Percentiles rank a stretch among this genome's conserved stretches.
Evolutionary conservation across 2,329 filamentous ascomycete species (phyloP).

Genomic region (Endocalyx cinctus): DNA sequence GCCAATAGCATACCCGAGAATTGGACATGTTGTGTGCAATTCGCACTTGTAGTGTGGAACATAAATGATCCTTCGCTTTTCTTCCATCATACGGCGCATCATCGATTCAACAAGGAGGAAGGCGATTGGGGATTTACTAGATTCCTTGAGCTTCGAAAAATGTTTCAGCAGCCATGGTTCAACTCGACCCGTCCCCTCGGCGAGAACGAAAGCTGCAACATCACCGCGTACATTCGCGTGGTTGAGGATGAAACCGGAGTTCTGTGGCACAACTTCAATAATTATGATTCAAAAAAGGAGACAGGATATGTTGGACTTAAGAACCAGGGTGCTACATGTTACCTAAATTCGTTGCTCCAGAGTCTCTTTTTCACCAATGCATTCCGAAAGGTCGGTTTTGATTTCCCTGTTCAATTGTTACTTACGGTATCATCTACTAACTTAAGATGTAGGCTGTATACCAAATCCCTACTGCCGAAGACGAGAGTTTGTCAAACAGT

Average conservation of each 20-base stretch:
- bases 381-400: conserved; percentile 74
- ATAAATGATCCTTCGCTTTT: conserved; percentile 85
- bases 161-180: conserved; percentile 78
- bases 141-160: conserved; percentile 80
- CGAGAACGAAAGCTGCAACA: conserved; percentile 71
- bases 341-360: conserved; percentile 79
- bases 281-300: conserved; percentile 99
- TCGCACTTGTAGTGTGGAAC: conserved; percentile 91
- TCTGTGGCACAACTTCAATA: conserved; percentile 84
- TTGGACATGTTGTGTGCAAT: conserved; percentile 96
- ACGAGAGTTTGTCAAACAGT: conserved; percentile 77
- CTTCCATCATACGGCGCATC: conserved; percentile 77
- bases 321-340: conserved; percentile 93
- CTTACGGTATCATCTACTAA: too few relatives aligned
- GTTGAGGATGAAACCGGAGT: conserved; percentile 86
- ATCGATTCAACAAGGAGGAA: conserved; percentile 93
- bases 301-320: conserved; percentile 95
- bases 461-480: conserved; percentile 87
- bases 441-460: conserved; percentile 69
- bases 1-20: conserved; percentile 73
- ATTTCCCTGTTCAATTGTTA: too few relatives aligned
- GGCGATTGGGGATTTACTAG: conserved; percentile 99
- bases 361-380: conserved; percentile 85
- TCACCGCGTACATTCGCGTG: conserved; percentile 77
- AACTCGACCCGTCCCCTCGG: conserved; percentile 64